Evolutionary conservation across 257 asterid species (phyloP), one percentile per base, ranked within the genome.

Genomic region (Solanum etuberosum): DNA sequence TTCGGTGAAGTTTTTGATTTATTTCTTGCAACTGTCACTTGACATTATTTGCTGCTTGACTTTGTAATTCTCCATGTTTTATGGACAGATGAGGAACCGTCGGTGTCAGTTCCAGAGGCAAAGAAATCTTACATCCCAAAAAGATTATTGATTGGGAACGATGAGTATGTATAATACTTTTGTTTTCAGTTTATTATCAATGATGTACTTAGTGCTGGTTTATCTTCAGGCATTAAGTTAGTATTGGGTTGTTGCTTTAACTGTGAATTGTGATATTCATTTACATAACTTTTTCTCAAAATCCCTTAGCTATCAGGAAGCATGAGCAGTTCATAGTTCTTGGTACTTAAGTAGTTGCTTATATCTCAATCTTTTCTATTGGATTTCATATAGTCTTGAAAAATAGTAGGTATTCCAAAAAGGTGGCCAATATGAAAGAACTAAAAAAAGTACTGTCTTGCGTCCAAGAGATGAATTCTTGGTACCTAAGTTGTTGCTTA

Each of bases 131-230:
- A 90, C 90, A 89, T 95, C 71, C 99, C 99, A 78, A 95, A 91
- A 88, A 95, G 98, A 92, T 89, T 96, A 70, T 90, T 93, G 71
- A 93, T 97, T 87, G 97, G 97, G 88, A 94, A 92, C 85, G 96
- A 96, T 85, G 97, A 96, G 99, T 97, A 93, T 91, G 99, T 94
- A 86, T 88, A 82, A 67, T 81, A 65, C 61, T 78, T 57, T 85
- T 83, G 86, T 76, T 35, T 40, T 89, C 87, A 65, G 43, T 80
- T 80, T 38, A 46, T 80, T 46, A 16, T 78, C 63, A 29, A 29
- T 46, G 29, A 46, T 57, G 72, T 42, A 48, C 20, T 42, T 46
- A 43, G 42, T 46, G 29, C 85, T 46, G 85, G 67, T 78, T 78
- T 42, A 27, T 25, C 61, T 40, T 77, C 61, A 42, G 63, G 63